These are phyloP conservation scores for Ziziphus jujuba DNA, from an alignment of 306 rosid genomes.

Conservation along the genomic window DNA sequence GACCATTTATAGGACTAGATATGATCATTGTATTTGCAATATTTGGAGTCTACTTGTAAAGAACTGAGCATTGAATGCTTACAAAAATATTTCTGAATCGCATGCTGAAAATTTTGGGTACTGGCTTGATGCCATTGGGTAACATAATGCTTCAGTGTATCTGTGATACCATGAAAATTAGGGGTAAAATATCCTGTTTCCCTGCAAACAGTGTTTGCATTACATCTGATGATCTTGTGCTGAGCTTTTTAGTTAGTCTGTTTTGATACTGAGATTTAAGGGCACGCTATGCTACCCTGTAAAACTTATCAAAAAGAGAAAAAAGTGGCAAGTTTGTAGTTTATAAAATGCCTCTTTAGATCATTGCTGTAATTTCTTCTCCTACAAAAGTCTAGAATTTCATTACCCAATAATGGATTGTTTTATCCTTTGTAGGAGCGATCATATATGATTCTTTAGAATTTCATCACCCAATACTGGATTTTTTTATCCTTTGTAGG, in stretches of 20 bases:
- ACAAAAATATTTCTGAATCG: background rate
- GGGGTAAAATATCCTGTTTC: slow-evolving; percentile 7
- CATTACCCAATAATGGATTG: no score
- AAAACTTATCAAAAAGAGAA: background rate
- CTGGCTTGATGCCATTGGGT: background rate
- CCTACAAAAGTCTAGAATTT: no score
- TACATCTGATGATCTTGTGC: slow-evolving; percentile 1
- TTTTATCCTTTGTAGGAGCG: no score
- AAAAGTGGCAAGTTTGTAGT: background rate
- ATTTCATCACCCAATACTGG: no score
- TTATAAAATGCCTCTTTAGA: background rate
- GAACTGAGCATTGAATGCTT: background rate
- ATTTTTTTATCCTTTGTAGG: no score
- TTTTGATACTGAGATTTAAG: background rate
- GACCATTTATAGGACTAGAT: background rate
- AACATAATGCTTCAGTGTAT: background rate
- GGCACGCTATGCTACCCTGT: no score
- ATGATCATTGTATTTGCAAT: background rate
- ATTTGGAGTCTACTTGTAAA: background rate
- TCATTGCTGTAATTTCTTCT: background rate
- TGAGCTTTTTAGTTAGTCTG: background rate
- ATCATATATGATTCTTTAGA: no score
- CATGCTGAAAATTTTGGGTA: background rate
- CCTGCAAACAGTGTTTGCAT: background rate
- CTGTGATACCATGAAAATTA: background rate